A percentile compares a stretch with the other conserved stretches of the same genome.
phyloP scores from a whole-genome alignment of 257 asterid genomes.

The Plantago elongata region DNA sequence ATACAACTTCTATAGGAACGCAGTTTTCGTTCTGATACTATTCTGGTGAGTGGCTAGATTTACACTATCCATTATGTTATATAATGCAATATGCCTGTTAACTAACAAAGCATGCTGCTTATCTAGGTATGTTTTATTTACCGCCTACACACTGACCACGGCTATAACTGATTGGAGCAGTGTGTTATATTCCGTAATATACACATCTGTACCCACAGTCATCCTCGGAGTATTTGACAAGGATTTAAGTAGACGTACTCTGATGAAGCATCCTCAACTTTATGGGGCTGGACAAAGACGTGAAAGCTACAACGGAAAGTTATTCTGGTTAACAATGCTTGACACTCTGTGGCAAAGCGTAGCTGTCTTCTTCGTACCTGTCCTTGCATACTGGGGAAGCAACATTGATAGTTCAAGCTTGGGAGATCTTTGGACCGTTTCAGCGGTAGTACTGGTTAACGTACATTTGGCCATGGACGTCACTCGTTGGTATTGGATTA shows the following conservation, averaged over 20 bases:
- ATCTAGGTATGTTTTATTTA: slow-evolving; percentile 78
- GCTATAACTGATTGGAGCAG: slow-evolving; percentile 99
- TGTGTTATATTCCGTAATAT: slow-evolving; percentile 75
- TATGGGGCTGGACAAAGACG: slow-evolving; percentile 85
- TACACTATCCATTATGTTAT: too few relatives aligned
- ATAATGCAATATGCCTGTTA: not conserved
- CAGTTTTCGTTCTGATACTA: slow-evolving; percentile 67
- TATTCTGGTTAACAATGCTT: slow-evolving; percentile 73
- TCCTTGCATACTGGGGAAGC: slow-evolving; percentile 72
- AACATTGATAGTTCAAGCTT: slow-evolving; percentile 65
- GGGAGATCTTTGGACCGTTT: slow-evolving; percentile 92
- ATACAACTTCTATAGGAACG: slow-evolving; percentile 91
- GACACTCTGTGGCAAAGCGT: slow-evolving; percentile 94
- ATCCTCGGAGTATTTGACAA: slow-evolving; percentile 83
- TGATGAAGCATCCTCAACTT: slow-evolving; percentile 72
- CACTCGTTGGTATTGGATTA: slow-evolving; percentile 79
- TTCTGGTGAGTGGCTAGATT: slow-evolving; percentile 90
- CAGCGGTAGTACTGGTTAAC: slow-evolving; percentile 78
- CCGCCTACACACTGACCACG: slow-evolving; percentile 77
- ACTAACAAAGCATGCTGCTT: slow-evolving; percentile 20
- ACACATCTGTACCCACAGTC: slow-evolving; percentile 81
- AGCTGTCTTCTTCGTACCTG: slow-evolving; percentile 65
- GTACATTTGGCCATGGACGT: slow-evolving; percentile 91
- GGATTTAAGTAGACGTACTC: slow-evolving; percentile 72
- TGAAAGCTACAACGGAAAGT: slow-evolving; percentile 66